Evolutionary conservation across 495 filamentous ascomycete genomes (phyloP).

Genomic region (Evernia prunastri): DNA sequence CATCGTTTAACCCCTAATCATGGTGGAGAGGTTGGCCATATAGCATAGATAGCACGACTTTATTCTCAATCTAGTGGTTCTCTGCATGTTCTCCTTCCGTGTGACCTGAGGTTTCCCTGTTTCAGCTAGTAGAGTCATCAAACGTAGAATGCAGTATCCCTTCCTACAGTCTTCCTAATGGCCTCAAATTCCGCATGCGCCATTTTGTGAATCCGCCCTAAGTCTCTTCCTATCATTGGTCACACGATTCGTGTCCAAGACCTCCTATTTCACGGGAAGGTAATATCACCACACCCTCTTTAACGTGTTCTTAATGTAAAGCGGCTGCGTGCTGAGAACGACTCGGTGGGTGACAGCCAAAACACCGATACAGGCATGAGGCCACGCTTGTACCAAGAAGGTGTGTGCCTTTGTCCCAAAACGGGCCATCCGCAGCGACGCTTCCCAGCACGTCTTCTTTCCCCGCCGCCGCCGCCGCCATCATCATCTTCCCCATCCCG

Average conservation of each 20-base stretch:
- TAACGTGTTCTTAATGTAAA: neutral
- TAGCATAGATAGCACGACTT: conserved; percentile 16
- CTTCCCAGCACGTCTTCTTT: neutral
- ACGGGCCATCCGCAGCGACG: neutral
- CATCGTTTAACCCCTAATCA: conserved; percentile 3
- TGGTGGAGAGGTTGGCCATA: conserved; percentile 7
- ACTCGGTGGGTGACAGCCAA: neutral
- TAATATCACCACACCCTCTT: neutral
- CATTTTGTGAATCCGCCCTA: neutral
- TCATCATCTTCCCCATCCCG: no score
- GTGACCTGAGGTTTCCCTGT: neutral
- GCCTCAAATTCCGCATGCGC: neutral
- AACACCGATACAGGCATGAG: neutral
- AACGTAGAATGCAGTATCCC: neutral
- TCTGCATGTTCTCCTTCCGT: neutral
- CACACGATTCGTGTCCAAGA: neutral
- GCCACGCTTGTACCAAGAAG: neutral
- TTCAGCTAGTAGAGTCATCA: neutral
- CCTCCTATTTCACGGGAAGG: neutral
- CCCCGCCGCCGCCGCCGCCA: neutral
- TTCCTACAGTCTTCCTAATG: neutral
- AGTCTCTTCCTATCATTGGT: neutral
- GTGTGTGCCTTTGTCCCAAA: neutral
- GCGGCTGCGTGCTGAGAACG: neutral
- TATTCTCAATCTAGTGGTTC: conserved; percentile 13